Conservation (phyloP, 192 early-diverging fungal species). For the Coemansia guatemalensis region DNA sequence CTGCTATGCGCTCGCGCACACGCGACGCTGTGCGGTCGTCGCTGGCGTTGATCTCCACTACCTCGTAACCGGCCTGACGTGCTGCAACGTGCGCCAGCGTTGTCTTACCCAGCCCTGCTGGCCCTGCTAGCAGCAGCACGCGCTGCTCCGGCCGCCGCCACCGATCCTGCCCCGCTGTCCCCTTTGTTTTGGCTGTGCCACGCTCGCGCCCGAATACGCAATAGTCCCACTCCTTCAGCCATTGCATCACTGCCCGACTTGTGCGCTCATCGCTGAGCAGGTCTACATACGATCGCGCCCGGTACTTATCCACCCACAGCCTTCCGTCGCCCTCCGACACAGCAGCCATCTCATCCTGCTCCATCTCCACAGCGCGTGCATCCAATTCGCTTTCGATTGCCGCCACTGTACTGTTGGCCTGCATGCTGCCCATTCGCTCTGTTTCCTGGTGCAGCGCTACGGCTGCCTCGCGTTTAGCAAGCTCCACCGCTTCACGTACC, state of each 20-base stretch:
- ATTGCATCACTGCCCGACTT: slow-evolving; percentile 84
- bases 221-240: slow-evolving; percentile 97
- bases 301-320: slow-evolving; percentile 93
- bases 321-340: slow-evolving; percentile 20
- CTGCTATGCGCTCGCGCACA: slow-evolving; percentile 70
- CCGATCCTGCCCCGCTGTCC: slow-evolving; percentile 14
- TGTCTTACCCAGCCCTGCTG: slow-evolving; percentile 95
- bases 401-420: slow-evolving; percentile 35
- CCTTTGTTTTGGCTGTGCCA: slow-evolving; percentile 7
- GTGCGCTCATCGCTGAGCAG: slow-evolving; percentile 89
- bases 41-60: slow-evolving; percentile 95
- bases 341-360: slow-evolving; percentile 15
- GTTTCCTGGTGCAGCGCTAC: slow-evolving; percentile 5
- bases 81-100: slow-evolving; percentile 94
- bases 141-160: slow-evolving; percentile 47
- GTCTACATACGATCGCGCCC: slow-evolving; percentile 77
- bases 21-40: slow-evolving; percentile 88
- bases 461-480: slow-evolving; percentile 18
- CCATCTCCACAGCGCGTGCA: slow-evolving; percentile 21
- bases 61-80: slow-evolving; percentile 85
- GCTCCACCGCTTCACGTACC: slow-evolving; percentile 14
- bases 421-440: slow-evolving; percentile 22
- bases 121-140: slow-evolving; percentile 79
- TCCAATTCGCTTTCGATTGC: slow-evolving; percentile 39
- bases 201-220: slow-evolving; percentile 78